Evolutionary conservation across 2,329 filamentous ascomycete genomes (phyloP).

Genomic region (Xylariaceae sp.): DNA sequence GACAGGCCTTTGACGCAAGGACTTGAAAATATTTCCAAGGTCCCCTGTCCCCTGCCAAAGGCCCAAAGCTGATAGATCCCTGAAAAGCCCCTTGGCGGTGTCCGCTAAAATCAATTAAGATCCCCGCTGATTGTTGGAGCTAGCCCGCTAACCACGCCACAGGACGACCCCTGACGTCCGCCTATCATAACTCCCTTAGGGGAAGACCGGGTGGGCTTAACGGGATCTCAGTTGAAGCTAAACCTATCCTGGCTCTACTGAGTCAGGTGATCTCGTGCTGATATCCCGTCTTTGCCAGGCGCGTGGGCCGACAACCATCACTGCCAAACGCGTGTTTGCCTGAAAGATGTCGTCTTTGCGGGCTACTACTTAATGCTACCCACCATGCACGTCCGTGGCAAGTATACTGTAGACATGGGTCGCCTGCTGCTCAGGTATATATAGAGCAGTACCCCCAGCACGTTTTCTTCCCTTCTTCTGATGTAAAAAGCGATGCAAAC

Average conservation of each 20-base stretch:
- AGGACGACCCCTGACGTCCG: constrained; percentile 15
- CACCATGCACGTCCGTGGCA: constrained; percentile 14
- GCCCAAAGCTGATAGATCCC: constrained; percentile 5
- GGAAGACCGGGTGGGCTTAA: constrained; percentile 10
- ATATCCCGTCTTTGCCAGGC: constrained; percentile 23
- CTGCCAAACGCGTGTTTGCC: constrained; percentile 28
- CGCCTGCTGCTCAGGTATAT: constrained; percentile 15
- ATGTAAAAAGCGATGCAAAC: background rate
- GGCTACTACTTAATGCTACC: constrained; percentile 12
- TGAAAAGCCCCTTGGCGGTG: constrained; percentile 14
- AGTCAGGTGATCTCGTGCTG: constrained; percentile 28
- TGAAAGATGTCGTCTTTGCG: constrained; percentile 15
- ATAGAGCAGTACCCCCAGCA: constrained; percentile 14
- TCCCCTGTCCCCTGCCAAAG: constrained; percentile 15
- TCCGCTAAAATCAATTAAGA: constrained; percentile 18
- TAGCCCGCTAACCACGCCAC: constrained; percentile 14
- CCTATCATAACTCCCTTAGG: constrained; percentile 17
- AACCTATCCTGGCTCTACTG: constrained; percentile 15
- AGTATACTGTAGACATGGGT: constrained; percentile 16
- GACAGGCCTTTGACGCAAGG: too few species aligned
- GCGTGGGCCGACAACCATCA: constrained; percentile 27
- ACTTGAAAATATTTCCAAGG: background rate
- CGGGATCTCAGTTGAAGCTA: constrained; percentile 13
- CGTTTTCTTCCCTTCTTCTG: constrained; percentile 17
- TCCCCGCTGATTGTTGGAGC: constrained; percentile 1